Evolutionary conservation across 495 filamentous ascomycete genomes (phyloP), one percentile per base, ranked within the genome.

Genomic region (Venustampulla echinocandica): DNA sequence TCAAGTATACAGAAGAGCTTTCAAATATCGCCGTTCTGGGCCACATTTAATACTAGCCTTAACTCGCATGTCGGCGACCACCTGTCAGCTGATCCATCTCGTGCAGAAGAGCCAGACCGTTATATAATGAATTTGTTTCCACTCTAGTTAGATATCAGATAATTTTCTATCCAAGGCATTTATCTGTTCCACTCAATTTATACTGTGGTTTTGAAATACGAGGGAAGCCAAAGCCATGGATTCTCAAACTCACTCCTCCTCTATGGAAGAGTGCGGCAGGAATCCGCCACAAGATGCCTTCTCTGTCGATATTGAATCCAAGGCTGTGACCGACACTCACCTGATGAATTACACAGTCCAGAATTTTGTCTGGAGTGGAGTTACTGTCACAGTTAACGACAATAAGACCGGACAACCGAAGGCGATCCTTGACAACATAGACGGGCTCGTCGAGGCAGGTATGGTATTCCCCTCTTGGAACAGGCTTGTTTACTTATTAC

Each of bases 301-400:
- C 36, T 38, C 17, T 6, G 42, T 53, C 14, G 56, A 59, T 39
- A 43, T 59, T 32, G 56, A 59, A 46, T 39, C 52, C 17, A 52
- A 55, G 14, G 52, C 38, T 4, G 54, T 56, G 9, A 60, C 61
- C 25, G 56, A 64, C 41, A 51, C 59, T 7, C 63, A 67, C 49
- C 55, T 66, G 11, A 36, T 42, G 17, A 69, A 69, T 55, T 58
- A 63, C 0, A 66, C 56, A 0, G 59, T 70, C 15, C 53, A 54
- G 15, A 61, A 55, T 46, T 79, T 84, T 51, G 67, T 72, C 10
- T 89, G 82, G 82, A 61, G 59, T 20, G 67, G 69, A 28, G 59
- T 86, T 46, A 78, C 70, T 0, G 82, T 86, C 24, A 80, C 74
- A 0, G 81, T 88, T 28, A 80, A 80, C 50, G 84, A 88, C 61